These are phyloP conservation scores for Clarireedia hainanense DNA, from an alignment of 2,329 filamentous ascomycete genomes.

Conservation along the genomic window DNA sequence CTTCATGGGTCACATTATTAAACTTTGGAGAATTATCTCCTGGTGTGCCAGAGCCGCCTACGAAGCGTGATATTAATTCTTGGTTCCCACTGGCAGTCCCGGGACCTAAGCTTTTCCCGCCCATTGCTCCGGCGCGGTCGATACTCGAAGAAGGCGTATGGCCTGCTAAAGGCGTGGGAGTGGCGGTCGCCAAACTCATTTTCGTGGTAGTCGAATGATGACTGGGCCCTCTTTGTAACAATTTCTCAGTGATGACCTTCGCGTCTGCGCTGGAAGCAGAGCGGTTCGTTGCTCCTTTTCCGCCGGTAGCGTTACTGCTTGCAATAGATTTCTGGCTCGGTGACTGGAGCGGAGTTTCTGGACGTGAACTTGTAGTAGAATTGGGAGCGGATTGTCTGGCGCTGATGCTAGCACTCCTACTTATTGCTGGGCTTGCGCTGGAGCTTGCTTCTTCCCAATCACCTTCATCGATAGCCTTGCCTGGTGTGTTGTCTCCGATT, in stretches of 20 bases:
- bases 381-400: slow-evolving; percentile 33
- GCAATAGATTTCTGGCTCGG: slow-evolving; percentile 7
- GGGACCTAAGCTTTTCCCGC: slow-evolving; percentile 17
- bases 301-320: slow-evolving; percentile 14
- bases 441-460: slow-evolving; percentile 58
- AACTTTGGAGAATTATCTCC: slow-evolving; percentile 43
- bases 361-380: slow-evolving; percentile 27
- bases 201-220: slow-evolving; percentile 47
- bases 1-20: slow-evolving; percentile 31
- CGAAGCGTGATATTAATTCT: slow-evolving; percentile 52
- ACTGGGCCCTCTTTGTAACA: slow-evolving; percentile 57
- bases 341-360: slow-evolving; percentile 25
- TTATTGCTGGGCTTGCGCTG: slow-evolving; percentile 52
- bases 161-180: slow-evolving; percentile 23
- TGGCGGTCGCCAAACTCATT: slow-evolving; percentile 51
- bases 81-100: slow-evolving; percentile 22
- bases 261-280: slow-evolving; percentile 40
- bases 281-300: slow-evolving; percentile 6
- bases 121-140: not conserved
- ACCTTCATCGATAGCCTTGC: slow-evolving; percentile 40
- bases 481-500: slow-evolving; percentile 35
- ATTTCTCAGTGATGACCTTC: slow-evolving; percentile 58
- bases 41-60: slow-evolving; percentile 42
- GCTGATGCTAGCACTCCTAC: slow-evolving; percentile 34
- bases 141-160: slow-evolving; percentile 30